Base-by-base conservation (phyloP, 2,329 filamentous ascomycete species). In the Epicoccum sorghinum region DNA sequence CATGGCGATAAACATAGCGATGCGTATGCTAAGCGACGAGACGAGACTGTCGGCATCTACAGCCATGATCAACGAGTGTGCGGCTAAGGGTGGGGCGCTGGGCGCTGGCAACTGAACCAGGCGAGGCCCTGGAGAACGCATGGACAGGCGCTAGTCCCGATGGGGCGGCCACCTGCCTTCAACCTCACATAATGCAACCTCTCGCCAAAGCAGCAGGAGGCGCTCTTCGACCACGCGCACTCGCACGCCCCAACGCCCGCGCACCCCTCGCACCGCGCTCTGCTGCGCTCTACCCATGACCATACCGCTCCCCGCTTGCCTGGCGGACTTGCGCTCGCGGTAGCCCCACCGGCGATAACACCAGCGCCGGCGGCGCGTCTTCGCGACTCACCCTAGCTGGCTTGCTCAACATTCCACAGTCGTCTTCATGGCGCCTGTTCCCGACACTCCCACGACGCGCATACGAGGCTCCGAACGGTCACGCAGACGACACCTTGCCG, bases 381-480 rank as follows among this genome's bases (percentile, higher is more conserved):
- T 49, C 50, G 64, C 60, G 50, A 42, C 55, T 60, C 60, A 66
- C 60, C 62, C 65, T 66, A 65, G 60, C 60, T 59, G 58, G 62
- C 56, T 42, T 57, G 53, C 35, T 52, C 61, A 62, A 60, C 69
- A 66, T 65, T 66, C 59, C 63, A 39, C 62, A 24, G 54, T 55
- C 27, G 24, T 66, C 52, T 64, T 65, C 62, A 74, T 74, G 73
- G 66, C 70, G 55, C 64, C 72, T 52, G 66, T 72, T 47, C 67
- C 64, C 46, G 70, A 67, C 47, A 74, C 73, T 47, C 73, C 72
- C 51, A 65, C 55, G 62, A 66, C 64, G 71, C 72, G 72, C 67
- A 66, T 71, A 52, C 67, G 72, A 59, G 68, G 54, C 57, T 66
- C 70, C 24, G 66, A 59, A 43, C 66, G 73, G 58, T 70, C 70